phyloP scores from a whole-genome alignment of 2,329 filamentous ascomycete species.

The Colletotrichum salicis region DNA sequence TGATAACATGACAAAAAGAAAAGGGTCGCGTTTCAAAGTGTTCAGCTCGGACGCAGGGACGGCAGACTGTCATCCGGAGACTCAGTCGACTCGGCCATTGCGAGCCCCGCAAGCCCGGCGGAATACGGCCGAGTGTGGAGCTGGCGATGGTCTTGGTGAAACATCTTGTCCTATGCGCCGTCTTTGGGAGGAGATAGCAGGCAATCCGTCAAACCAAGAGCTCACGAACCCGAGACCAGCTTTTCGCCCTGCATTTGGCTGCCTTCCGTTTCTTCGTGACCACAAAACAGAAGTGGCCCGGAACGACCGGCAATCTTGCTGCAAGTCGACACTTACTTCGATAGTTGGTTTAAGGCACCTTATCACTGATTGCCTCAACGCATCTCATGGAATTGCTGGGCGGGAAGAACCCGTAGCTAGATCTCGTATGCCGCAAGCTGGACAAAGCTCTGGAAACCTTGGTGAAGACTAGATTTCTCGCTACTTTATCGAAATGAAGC shows the following conservation, averaged over 20 bases:
- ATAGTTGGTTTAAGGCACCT: background rate
- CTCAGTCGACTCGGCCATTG: background rate
- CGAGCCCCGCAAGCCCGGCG: background rate
- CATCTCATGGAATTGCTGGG: background rate
- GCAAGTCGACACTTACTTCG: background rate
- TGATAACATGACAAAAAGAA: background rate
- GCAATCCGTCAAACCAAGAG: background rate
- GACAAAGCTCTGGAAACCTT: background rate
- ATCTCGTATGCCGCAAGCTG: background rate
- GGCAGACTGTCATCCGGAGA: background rate
- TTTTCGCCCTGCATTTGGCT: background rate
- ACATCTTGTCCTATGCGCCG: background rate
- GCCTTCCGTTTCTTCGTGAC: background rate
- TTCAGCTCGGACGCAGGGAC: background rate
- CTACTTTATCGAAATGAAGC: background rate
- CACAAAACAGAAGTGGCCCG: background rate
- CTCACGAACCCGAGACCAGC: background rate
- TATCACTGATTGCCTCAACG: background rate
- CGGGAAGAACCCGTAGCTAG: background rate
- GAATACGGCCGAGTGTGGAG: background rate
- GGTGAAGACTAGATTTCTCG: background rate
- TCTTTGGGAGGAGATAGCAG: background rate
- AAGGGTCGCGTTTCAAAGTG: background rate
- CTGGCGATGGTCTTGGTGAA: background rate
- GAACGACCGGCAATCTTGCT: background rate